Evolutionary conservation across 2,329 filamentous ascomycete genomes (phyloP).

Genomic region (Fusarium miscanthi): DNA sequence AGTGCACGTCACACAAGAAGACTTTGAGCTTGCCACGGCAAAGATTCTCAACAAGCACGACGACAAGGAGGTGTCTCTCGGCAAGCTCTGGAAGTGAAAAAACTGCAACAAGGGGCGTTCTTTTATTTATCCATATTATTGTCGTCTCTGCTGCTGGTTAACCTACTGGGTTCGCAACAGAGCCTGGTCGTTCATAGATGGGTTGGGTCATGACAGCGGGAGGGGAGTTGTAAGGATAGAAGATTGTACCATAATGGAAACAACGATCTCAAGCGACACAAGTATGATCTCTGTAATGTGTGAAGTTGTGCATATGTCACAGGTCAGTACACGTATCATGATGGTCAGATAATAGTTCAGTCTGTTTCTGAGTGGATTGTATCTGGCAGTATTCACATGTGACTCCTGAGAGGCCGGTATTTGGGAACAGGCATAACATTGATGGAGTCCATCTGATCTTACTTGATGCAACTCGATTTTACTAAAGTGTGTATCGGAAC

Average conservation of each 20-base stretch:
- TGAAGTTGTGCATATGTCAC: neutral
- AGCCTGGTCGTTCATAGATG: constrained; percentile 43
- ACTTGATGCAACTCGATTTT: neutral
- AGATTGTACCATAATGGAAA: constrained; percentile 48
- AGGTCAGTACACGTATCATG: neutral
- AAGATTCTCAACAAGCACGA: constrained; percentile 99
- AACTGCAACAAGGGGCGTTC: constrained; percentile 28
- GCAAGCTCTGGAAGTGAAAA: constrained; percentile 75
- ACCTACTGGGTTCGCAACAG: constrained; percentile 32
- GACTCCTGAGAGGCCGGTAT: neutral
- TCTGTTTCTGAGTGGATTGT: neutral
- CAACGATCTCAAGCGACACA: constrained; percentile 24
- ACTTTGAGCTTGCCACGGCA: constrained; percentile 97
- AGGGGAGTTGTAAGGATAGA: constrained; percentile 51
- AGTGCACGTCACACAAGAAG: constrained; percentile 98
- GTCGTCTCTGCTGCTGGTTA: constrained; percentile 40
- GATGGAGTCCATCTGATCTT: neutral
- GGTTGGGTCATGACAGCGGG: constrained; percentile 43
- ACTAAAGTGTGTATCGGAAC: neutral
- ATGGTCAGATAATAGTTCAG: no score
- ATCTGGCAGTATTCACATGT: neutral
- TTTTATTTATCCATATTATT: constrained; percentile 37
- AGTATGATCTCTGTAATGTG: neutral
- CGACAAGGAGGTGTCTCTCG: constrained; percentile 93
- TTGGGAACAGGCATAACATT: no score